Percentiles rank a stretch among this genome's conserved stretches.
phyloP scores from a whole-genome alignment of 2,329 filamentous ascomycete species.

The Aspergillus brasiliensis region DNA sequence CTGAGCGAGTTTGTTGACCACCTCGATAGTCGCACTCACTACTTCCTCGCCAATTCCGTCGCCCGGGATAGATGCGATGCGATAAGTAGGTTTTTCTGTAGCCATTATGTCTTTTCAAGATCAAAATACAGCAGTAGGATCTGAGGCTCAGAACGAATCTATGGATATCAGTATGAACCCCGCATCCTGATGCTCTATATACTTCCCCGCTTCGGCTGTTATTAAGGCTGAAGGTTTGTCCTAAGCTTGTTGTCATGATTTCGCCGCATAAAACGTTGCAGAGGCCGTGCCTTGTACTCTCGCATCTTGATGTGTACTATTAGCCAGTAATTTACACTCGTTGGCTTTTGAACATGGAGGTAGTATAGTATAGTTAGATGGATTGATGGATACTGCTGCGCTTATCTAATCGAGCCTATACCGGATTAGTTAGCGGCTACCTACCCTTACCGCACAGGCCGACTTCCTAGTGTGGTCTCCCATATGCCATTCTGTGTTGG shows the following conservation, averaged over 20 bases:
- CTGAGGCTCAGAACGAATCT: background rate
- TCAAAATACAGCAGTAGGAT: background rate
- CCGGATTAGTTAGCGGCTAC: no score
- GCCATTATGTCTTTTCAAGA: background rate
- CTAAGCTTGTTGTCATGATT: background rate
- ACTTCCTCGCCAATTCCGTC: slow-evolving; percentile 68
- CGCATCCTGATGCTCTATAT: background rate
- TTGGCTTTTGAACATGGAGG: no score
- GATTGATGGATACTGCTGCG: no score
- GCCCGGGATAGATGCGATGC: slow-evolving; percentile 61
- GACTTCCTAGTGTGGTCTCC: no score
- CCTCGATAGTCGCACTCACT: slow-evolving; percentile 57
- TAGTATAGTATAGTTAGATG: no score
- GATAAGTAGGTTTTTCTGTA: slow-evolving; percentile 37
- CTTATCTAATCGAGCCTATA: no score
- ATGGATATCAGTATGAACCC: background rate
- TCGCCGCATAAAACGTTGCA: background rate
- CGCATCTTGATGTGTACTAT: no score
- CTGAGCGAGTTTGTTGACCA: slow-evolving; percentile 49
- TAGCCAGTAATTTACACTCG: no score
- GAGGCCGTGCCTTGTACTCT: background rate
- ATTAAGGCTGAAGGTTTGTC: slow-evolving; percentile 12
- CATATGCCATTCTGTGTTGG: no score
- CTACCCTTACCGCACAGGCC: no score
- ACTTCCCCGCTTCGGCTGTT: background rate